Base-by-base conservation (phyloP, 345 rosid species). In the Capsella bursapastoris region DNA sequence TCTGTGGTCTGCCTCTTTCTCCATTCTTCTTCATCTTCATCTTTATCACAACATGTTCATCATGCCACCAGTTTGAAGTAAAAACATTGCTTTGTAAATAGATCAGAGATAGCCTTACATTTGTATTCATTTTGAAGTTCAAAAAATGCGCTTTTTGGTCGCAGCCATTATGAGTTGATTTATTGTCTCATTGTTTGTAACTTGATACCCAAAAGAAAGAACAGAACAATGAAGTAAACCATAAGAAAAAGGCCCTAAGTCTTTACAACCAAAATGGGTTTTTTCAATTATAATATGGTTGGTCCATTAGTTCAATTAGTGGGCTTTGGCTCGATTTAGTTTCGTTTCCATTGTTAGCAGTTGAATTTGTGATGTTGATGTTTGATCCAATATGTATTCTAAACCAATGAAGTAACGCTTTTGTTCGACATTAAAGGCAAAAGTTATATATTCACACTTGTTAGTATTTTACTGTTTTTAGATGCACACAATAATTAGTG, bases 1-100 rank as follows among this genome's bases (percentile, higher is more conserved):
- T 92, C 99, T n/a, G 99, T 89, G 4, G 75, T 92, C 70, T 95
- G 99, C 77, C 86, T 95, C 15, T 95, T 88, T 82, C 85, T 95
- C 53, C 89, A 90, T 75, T 73, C 85, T 40, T 16, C 60, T 65
- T 67, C 74, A n/a, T 58, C 67, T 0, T 49, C 72, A 59, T 68
- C 74, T 61, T 3, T 43, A 49, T 57, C 76, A 63, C 62, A 70
- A 76, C 71, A 70, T 5, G 34, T 61, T 70, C 59, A 64, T 64
- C 44, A 48, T 77, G 63, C 35, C 41, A 71, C 72, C 0, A 27
- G n/a, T 43, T 65, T 15, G 25, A 71, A 71, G 57, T 71, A 77
- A 22, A 22, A 22, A 47, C 37, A 49, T 13, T 59, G 27, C 8
- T 14, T 35, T 71, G 72, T 77, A 77, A 50, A 71, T 71, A 77